Evolutionary conservation across 2,329 filamentous ascomycete species (phyloP), one percentile per base, ranked within the genome.

Genomic region (Calonectria pauciramosa): DNA sequence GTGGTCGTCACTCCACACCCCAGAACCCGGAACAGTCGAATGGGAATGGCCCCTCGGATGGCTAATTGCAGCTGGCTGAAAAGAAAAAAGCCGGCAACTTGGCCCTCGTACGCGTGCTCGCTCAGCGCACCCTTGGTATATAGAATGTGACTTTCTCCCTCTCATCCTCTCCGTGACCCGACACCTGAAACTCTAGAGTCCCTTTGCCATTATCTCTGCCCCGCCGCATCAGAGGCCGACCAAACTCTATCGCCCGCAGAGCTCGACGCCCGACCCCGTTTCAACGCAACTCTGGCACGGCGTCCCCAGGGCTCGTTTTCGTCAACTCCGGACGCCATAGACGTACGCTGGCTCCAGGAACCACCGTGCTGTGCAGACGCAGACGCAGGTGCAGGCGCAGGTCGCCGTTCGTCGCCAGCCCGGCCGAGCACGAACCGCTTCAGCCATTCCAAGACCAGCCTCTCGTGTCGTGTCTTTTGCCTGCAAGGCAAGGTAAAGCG

Each of bases 111-210:
- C 56, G 56, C 23, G 30, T n/a, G 56, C 34, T 63, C 56, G 23
- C 36, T 36, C 56, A 28, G 56, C 14, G 49, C 71, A 65, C 51
- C 63, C 76, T 47, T 74, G 66, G 76, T 80, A 81, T 81, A 81
- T 81, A 81, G 79, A 79, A 80, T 75, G 79, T 78, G 76, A 70
- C 77, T 54, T 72, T 77, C 78, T 66, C 77, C 59, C 73, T 80
- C 77, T 77, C 78, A 49, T 70, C 71, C 65, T 66, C 70, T 74
- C 74, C 59, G 70, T 47, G 63, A 74, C 74, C 77, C 36, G 23
- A 32, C n/a, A 64, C 47, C 59, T 79, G 79, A 78, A 79, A 78
- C 79, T 76, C 54, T 75, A 36, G 71, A 74, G 73, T 73, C 75
- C 68, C 71, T 44, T 73, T 74, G 44, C 70, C 68, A 44, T 64